Conservation (phyloP, 1,139 yeast species). For the Pichia sp. region DNA sequence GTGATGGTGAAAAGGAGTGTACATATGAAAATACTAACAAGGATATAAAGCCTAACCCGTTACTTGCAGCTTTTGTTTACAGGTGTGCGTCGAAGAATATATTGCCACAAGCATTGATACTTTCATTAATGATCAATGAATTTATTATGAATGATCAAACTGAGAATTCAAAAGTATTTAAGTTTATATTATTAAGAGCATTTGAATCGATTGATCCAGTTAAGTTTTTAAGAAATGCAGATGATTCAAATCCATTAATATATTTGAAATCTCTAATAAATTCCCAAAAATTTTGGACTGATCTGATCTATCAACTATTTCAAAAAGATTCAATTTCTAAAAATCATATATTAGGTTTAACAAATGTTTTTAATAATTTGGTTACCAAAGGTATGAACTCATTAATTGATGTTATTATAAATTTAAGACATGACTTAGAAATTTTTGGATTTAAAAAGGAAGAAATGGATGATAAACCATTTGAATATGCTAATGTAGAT, state of each 20-base stretch:
- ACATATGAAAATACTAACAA: not conserved
- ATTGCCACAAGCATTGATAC: slow-evolving; percentile 13
- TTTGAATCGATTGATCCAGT: slow-evolving; percentile 18
- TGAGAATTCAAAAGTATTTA: slow-evolving; percentile 13
- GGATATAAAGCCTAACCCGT: slow-evolving; percentile 13
- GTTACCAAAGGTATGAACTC: slow-evolving; percentile 23
- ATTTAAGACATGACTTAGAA: slow-evolving; percentile 6
- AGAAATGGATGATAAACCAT: not conserved
- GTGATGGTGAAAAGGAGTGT: not conserved
- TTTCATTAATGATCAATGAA: slow-evolving; percentile 16
- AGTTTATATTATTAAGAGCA: slow-evolving; percentile 21
- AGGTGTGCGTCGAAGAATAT: slow-evolving; percentile 12
- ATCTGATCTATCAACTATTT: slow-evolving; percentile 11
- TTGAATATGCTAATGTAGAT: not conserved
- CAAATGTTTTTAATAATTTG: slow-evolving; percentile 11
- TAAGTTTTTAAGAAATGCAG: slow-evolving; percentile 11
- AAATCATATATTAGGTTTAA: slow-evolving; percentile 9
- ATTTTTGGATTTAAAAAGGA: slow-evolving; percentile 2
- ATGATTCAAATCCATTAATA: slow-evolving; percentile 13
- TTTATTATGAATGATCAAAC: slow-evolving; percentile 6
- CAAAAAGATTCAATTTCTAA: slow-evolving; percentile 5
- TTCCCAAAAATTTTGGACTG: slow-evolving; percentile 21
- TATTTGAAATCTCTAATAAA: slow-evolving; percentile 12
- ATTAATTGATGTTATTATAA: slow-evolving; percentile 16
- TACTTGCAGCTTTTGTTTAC: slow-evolving; percentile 16